phyloP scores from a whole-genome alignment of 305 asterid species.

The Plantago coronopus region DNA sequence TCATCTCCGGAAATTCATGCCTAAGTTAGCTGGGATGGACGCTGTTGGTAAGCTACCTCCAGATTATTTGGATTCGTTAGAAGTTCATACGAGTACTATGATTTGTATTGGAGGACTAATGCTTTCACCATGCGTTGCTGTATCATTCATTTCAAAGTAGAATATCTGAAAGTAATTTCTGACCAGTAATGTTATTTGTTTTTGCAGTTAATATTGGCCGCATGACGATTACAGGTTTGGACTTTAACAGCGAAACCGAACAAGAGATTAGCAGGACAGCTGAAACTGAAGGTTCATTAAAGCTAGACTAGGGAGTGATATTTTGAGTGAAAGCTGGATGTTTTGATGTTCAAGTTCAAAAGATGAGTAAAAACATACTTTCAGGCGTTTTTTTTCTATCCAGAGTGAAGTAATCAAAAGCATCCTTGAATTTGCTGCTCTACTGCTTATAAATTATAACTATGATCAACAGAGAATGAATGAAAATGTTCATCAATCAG shows the following conservation, averaged over 20 bases:
- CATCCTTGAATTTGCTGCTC: no score
- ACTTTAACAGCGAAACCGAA: slow-evolving; percentile 50
- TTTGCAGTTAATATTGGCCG: slow-evolving; percentile 78
- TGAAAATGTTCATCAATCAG: neutral
- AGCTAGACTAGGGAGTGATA: no score
- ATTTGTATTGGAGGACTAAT: no score
- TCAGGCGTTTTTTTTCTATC: no score
- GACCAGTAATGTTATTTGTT: slow-evolving; percentile 12
- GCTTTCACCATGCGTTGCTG: neutral
- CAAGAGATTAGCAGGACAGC: slow-evolving; percentile 27
- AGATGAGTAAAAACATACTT: no score
- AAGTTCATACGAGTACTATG: neutral
- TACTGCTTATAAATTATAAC: neutral
- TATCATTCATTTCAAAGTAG: neutral
- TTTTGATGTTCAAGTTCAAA: neutral
- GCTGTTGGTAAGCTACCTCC: slow-evolving; percentile 66
- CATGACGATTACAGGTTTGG: slow-evolving; percentile 71
- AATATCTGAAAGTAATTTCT: neutral
- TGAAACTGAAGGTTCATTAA: neutral
- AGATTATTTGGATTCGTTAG: neutral
- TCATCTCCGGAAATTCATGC: slow-evolving; percentile 88
- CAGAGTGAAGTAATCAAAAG: no score
- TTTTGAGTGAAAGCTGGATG: no score
- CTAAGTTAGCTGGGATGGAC: slow-evolving; percentile 83
- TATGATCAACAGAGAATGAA: neutral